Evolutionary conservation across 495 filamentous ascomycete genomes (phyloP), one percentile per base, ranked within the genome.

Genomic region (Baudoinia panamericana): DNA sequence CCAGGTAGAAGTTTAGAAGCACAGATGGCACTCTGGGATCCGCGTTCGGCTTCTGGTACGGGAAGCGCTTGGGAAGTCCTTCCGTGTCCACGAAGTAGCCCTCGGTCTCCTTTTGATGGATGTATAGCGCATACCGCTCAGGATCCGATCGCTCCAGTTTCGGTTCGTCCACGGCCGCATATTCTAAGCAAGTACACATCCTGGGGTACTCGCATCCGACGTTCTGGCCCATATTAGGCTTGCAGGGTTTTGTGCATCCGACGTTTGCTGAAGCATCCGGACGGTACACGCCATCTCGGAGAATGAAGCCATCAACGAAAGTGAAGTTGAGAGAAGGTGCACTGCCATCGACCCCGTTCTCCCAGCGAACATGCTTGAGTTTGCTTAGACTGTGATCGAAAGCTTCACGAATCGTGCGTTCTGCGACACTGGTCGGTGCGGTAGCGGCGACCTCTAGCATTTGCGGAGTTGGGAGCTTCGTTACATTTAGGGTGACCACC

Each of bases 1-100:
- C 44, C 3, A 76, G 66, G 25, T 76, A 64, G 50, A 63, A 62
- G 3, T 36, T 23, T 20, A 19, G 39, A 21, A 63, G 48, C 12
- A 32, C 46, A 5, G 12, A 20, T n/a, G 48, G 43, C 1, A 61
- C 39, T 17, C 48, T 48, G 3, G 24, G 36, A 13, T 41, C 31
- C 8, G 30, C 34, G 20, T 47, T 37, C 15, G 34, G 16, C 25
- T 45, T 44, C 9, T 48, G 44, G 44, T 64, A 64, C 0, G 61
- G 61, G 35, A 64, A 64, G 16, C 55, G 46, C 32, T 63, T 64
- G 5, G 59, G 58, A 15, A 64, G 36, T 8, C 46, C 48, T 0
- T 38, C 31, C 1, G 46, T 53, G 21, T 52, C 38, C 16, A 45
- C 46, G 9, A 39, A 22, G 13, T 48, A 46, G 13, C 34, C 37